Percentiles rank a stretch among this genome's conserved stretches.
Evolutionary conservation across 352 stramenopile genomes (phyloP).

Genomic region (Paralagenidium karlingii): DNA sequence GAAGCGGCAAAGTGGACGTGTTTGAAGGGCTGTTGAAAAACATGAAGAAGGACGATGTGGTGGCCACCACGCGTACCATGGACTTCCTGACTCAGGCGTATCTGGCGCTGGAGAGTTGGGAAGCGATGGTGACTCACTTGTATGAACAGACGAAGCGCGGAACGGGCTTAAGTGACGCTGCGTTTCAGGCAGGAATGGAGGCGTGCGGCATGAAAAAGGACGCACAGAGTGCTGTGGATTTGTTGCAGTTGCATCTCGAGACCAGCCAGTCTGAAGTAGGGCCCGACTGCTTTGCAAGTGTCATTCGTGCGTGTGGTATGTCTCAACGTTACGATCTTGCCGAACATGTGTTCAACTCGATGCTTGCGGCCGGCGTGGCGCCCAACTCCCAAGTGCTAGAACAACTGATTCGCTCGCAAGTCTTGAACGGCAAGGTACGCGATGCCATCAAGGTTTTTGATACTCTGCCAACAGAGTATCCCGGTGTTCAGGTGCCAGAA

Average conservation of each 20-base stretch:
- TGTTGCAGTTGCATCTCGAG: constrained; percentile 28
- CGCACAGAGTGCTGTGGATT: constrained; percentile 23
- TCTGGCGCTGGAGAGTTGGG: constrained; percentile 51
- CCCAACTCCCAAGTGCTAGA: constrained; percentile 38
- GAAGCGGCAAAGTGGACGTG: constrained; percentile 71
- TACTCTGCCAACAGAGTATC: too few relatives aligned
- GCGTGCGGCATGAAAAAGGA: constrained; percentile 49
- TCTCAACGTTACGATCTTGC: constrained; percentile 30
- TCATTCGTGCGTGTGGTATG: constrained; percentile 63
- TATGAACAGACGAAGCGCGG: constrained; percentile 22
- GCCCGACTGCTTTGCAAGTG: constrained; percentile 24
- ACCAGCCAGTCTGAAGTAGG: constrained; percentile 11
- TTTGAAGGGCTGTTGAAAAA: constrained; percentile 59
- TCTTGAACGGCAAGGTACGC: constrained; percentile 41
- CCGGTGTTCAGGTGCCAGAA: constrained; percentile 30
- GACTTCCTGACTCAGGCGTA: constrained; percentile 76
- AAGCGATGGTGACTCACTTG: constrained; percentile 35
- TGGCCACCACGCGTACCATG: constrained; percentile 46
- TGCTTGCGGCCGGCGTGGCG: constrained; percentile 32
- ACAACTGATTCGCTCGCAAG: constrained; percentile 68
- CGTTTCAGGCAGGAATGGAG: constrained; percentile 63
- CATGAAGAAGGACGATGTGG: constrained; percentile 57
- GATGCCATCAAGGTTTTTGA: constrained; percentile 72
- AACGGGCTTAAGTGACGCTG: constrained; percentile 45
- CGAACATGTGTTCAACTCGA: constrained; percentile 37